Percentiles rank a stretch among this genome's conserved stretches.
Conservation (phyloP, 2,329 filamentous ascomycete genomes). For the Rhexocercosporidium sp. region DNA sequence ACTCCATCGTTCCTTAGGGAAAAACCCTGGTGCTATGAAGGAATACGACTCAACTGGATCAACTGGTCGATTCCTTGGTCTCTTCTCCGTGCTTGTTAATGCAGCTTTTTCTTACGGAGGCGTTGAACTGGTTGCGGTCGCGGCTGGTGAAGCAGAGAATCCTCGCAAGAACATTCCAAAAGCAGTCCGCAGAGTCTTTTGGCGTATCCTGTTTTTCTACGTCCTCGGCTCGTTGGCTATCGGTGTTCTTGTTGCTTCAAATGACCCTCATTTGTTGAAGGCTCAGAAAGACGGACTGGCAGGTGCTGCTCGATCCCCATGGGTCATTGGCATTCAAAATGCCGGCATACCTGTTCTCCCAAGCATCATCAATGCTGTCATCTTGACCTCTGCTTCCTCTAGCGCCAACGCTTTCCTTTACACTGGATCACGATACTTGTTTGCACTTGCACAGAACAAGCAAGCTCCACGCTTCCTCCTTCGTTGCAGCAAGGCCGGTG, state of each 20-base stretch:
- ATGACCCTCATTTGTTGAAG: constrained; percentile 68
- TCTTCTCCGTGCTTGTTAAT: constrained; percentile 59
- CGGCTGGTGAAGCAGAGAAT: constrained; percentile 73
- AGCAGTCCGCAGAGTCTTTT: constrained; percentile 81
- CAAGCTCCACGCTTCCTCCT: constrained; percentile 67
- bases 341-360: constrained; percentile 67
- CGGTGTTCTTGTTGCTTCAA: constrained; percentile 73
- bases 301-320: constrained; percentile 72
- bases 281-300: constrained; percentile 62
- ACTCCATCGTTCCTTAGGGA: constrained; percentile 38
- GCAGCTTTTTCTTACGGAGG: constrained; percentile 56
- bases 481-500: constrained; percentile 65
- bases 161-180: constrained; percentile 72
- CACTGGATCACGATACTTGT: constrained; percentile 41
- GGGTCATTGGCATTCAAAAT: constrained; percentile 71
- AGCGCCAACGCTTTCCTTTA: constrained; percentile 41
- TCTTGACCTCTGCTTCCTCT: constrained; percentile 65
- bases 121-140: constrained; percentile 49
- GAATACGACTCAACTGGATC: constrained; percentile 65
- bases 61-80: constrained; percentile 72
- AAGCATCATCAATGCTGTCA: constrained; percentile 74
- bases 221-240: constrained; percentile 74
- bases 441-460: constrained; percentile 62
- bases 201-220: constrained; percentile 77
- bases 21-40: constrained; percentile 71